These are phyloP conservation scores for Aureobasidium sp. DNA, from an alignment of 2,329 filamentous ascomycete species.

Conservation along the genomic window DNA sequence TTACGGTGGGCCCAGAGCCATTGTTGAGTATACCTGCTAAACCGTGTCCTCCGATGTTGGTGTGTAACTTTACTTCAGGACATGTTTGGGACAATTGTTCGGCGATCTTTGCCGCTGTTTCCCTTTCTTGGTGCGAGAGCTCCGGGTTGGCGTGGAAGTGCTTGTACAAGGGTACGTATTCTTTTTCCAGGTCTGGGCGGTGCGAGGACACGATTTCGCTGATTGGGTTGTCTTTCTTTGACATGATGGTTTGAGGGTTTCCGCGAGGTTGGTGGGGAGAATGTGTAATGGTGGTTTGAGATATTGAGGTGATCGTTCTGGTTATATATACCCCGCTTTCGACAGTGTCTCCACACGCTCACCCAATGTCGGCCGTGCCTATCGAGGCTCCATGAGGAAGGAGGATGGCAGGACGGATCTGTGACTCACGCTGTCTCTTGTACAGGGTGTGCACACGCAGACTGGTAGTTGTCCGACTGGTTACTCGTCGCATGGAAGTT, in stretches of 20 bases:
- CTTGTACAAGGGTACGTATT: conserved; percentile 49
- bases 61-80: conserved; percentile 36
- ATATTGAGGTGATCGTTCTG: neutral
- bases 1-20: conserved; percentile 45
- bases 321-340: neutral
- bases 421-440: neutral
- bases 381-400: neutral
- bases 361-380: neutral
- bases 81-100: conserved; percentile 30
- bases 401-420: neutral
- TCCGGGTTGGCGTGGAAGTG: conserved; percentile 51
- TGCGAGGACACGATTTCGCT: conserved; percentile 23
- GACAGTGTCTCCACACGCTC: neutral
- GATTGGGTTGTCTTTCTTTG: neutral
- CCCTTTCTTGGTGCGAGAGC: conserved; percentile 47
- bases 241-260: neutral
- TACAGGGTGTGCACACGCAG: neutral
- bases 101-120: conserved; percentile 42
- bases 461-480: too few species aligned
- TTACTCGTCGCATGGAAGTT: neutral
- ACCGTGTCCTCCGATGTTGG: conserved; percentile 50
- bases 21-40: conserved; percentile 49
- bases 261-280: neutral
- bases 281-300: neutral
- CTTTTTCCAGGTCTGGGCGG: conserved; percentile 32